Evolutionary conservation across 257 asterid genomes (phyloP), one percentile per base, ranked within the genome.

Genomic region (Fraxinus americana): DNA sequence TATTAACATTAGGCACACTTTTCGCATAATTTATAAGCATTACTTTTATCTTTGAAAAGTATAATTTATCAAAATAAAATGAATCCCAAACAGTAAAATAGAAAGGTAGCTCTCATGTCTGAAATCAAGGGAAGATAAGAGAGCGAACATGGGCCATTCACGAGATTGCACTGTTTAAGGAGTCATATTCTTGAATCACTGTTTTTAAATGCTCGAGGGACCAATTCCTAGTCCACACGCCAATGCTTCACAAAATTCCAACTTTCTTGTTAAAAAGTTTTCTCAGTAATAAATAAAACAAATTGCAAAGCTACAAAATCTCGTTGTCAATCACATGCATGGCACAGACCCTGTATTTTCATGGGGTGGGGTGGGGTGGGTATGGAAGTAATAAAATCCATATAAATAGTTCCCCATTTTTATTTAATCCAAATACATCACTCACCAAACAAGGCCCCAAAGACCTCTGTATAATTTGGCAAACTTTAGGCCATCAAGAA

Each of bases 301-400:
- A 94, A 87, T 78, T 67, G 86, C 91, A 86, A 91, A 84, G 77
- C 92, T 90, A 89, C 98, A 94, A 91, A 92, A 63, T 83, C 94
- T 82, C 87, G 80, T 81, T 89, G 84, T 88, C 91, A 79, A 78
- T 91, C 97, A 92, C 97, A 89, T 92, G 98, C 94, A 82, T 77
- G 86, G 84, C 89, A 82, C 85, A 83, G 80, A 34, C 71, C 68
- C 71, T 81, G 11, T 30, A 67, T 35, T 68, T 25, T 61, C 36
- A 67, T 80, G 80, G 27, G 83, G 76, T 13, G 70, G 27, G 66
- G 39, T 70, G 54, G 79, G 21, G 54, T 70, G 54, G 79, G 21
- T 41, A 0, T 1, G 38, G 17, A 52, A 71, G 3, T 7, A 17
- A 73, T 19, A 75, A 48, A 65, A 8, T 23, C 30, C 36, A 79